Conservation (phyloP, 352 stramenopile genomes). For the Globisporangium orthogonon region DNA sequence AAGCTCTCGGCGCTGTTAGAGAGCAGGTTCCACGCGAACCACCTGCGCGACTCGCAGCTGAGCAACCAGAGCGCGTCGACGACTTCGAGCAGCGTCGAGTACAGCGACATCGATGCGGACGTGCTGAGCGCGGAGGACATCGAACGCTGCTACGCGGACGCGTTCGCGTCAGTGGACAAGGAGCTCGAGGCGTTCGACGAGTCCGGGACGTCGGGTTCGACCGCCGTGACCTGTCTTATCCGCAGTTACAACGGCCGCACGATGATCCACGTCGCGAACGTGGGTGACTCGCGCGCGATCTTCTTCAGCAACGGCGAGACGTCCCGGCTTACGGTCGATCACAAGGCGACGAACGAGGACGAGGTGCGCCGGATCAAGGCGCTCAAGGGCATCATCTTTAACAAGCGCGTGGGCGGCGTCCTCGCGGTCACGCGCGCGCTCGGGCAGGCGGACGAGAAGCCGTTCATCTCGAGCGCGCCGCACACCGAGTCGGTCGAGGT, state of each 20-base stretch:
- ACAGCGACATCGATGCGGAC: conserved; percentile 29
- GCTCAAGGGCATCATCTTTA: conserved; percentile 76
- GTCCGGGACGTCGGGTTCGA: conserved; percentile 58
- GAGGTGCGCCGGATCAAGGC: conserved; percentile 68
- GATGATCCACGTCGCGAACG: conserved; percentile 69
- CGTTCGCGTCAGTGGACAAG: conserved; percentile 55
- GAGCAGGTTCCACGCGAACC: conserved; percentile 31
- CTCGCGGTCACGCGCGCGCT: conserved; percentile 70
- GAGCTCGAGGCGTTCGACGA: conserved; percentile 66
- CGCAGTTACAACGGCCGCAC: conserved; percentile 48
- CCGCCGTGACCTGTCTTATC: conserved; percentile 70
- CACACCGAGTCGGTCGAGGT: conserved; percentile 58
- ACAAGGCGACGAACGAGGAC: conserved; percentile 74
- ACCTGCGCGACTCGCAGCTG: conserved; percentile 18
- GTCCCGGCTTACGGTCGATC: conserved; percentile 59
- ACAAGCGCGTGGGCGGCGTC: conserved; percentile 70
- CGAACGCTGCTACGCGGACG: conserved; percentile 47
- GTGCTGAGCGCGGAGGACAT: conserved; percentile 55
- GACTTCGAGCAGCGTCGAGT: conserved; percentile 35
- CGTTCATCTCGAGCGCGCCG: conserved; percentile 64
- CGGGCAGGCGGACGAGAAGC: conserved; percentile 77
- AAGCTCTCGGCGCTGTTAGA: conserved; percentile 41
- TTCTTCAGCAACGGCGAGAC: conserved; percentile 44
- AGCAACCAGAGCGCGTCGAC: conserved; percentile 41
- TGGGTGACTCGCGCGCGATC: conserved; percentile 73